Conservation (phyloP, 2,329 filamentous ascomycete genomes). For the Apiospora malaysiana region DNA sequence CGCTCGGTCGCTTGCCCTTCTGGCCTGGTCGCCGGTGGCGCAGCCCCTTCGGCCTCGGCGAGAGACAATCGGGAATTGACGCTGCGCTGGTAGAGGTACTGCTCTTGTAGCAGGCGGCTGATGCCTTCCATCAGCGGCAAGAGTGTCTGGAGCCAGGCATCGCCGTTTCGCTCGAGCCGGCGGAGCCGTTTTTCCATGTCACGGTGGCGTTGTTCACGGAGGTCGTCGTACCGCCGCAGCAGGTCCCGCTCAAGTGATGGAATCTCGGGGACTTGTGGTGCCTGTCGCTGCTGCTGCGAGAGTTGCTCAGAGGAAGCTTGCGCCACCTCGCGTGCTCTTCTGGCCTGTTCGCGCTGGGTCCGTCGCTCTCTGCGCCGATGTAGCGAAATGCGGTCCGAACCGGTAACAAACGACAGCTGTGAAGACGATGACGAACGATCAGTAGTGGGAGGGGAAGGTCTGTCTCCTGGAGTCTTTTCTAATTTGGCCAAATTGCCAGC, state of each 20-base stretch:
- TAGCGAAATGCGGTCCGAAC: constrained; percentile 25
- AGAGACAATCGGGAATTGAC: background rate
- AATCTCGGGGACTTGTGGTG: constrained; percentile 21
- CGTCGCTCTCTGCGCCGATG: constrained; percentile 28
- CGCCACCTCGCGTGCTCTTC: constrained; percentile 5
- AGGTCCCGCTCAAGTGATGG: constrained; percentile 36
- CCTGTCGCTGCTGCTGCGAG: constrained; percentile 34
- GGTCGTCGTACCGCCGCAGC: constrained; percentile 46
- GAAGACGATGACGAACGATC: background rate
- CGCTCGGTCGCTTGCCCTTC: background rate
- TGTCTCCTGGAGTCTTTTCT: background rate
- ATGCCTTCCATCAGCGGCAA: constrained; percentile 53
- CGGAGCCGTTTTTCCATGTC: constrained; percentile 56
- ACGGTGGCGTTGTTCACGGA: constrained; percentile 48
- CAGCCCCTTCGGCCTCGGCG: background rate
- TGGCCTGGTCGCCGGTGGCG: background rate
- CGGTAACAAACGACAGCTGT: constrained; percentile 13
- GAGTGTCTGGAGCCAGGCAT: constrained; percentile 51
- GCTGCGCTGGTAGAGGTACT: constrained; percentile 32
- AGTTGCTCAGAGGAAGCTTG: constrained; percentile 27
- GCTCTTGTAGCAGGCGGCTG: constrained; percentile 39
- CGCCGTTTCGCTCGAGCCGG: constrained; percentile 53
- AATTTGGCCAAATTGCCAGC: background rate
- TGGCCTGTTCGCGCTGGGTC: constrained; percentile 25
- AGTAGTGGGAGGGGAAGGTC: background rate